These are phyloP conservation scores for Porpolomopsis calyptriformis DNA, from an alignment of 768 basidiomycete genomes.

Conservation along the genomic window DNA sequence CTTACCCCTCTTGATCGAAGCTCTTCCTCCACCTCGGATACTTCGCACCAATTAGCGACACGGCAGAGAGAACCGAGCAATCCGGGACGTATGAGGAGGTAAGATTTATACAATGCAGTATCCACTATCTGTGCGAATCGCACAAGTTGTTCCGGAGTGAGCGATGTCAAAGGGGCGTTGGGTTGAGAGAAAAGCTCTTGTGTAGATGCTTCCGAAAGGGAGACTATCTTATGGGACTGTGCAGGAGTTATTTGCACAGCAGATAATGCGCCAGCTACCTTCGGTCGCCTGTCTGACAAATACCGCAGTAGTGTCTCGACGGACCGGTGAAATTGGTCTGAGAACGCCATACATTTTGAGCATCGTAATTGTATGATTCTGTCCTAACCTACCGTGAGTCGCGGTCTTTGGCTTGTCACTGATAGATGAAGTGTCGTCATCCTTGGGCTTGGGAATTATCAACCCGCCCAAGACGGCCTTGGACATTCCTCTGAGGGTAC, in stretches of 20 bases:
- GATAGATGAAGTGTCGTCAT: slow-evolving; percentile 55
- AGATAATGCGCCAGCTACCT: slow-evolving; percentile 67
- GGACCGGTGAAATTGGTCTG: slow-evolving; percentile 57
- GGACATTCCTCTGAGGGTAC: slow-evolving; percentile 39
- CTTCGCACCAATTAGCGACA: slow-evolving; percentile 94
- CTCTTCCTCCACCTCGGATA: slow-evolving; percentile 84
- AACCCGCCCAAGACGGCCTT: slow-evolving; percentile 48
- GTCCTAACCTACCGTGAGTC: slow-evolving; percentile 22
- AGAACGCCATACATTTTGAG: background rate
- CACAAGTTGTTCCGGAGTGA: slow-evolving; percentile 78
- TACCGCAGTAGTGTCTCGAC: slow-evolving; percentile 85
- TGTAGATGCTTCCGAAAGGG: slow-evolving; percentile 60
- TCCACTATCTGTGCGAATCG: slow-evolving; percentile 90
- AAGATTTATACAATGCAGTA: slow-evolving; percentile 90
- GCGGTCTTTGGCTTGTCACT: slow-evolving; percentile 21
- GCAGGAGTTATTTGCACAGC: slow-evolving; percentile 57
- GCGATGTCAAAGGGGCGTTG: slow-evolving; percentile 53
- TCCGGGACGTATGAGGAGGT: slow-evolving; percentile 69
- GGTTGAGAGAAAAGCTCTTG: slow-evolving; percentile 74
- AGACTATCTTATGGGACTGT: slow-evolving; percentile 56
- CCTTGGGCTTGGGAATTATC: slow-evolving; percentile 34
- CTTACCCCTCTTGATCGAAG: slow-evolving; percentile 67
- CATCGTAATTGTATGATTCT: background rate
- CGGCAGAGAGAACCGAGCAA: slow-evolving; percentile 82
- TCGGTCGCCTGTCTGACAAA: slow-evolving; percentile 82